These are phyloP conservation scores for Coemansia sp. DNA, from an alignment of 192 early-diverging fungal genomes.

Conservation along the genomic window DNA sequence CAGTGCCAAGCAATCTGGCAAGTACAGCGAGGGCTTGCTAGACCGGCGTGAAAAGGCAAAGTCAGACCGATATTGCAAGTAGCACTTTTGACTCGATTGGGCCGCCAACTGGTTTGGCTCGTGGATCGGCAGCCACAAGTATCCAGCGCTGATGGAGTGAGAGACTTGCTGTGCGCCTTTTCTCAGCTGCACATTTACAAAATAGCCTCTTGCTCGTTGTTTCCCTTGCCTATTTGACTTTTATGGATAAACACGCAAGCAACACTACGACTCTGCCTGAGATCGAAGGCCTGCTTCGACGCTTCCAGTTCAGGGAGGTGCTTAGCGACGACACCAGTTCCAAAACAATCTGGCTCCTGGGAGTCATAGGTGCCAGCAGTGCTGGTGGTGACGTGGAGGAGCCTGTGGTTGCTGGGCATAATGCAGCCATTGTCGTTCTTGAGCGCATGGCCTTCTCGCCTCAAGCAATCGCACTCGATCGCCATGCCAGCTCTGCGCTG, in stretches of 20 bases:
- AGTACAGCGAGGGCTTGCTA: slow-evolving; percentile 9
- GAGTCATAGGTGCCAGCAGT: slow-evolving; percentile 5
- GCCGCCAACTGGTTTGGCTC: not conserved
- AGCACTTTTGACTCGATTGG: not conserved
- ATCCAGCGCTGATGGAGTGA: not conserved
- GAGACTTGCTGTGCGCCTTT: not conserved
- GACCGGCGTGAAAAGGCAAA: slow-evolving; percentile 17
- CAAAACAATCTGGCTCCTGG: slow-evolving; percentile 49
- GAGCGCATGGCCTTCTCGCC: slow-evolving; percentile 35
- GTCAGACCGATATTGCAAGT: slow-evolving; percentile 22
- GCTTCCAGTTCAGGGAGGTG: slow-evolving; percentile 36
- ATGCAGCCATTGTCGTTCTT: slow-evolving; percentile 37
- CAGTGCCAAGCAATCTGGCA: not conserved
- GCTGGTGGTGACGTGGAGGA: not conserved
- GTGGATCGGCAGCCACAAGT: not conserved
- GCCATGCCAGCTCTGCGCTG: not conserved
- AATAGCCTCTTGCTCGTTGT: not conserved
- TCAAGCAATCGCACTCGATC: not conserved
- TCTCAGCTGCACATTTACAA: not conserved
- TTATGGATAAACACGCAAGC: not conserved
- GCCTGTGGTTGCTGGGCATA: slow-evolving; percentile 12
- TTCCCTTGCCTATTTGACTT: not conserved
- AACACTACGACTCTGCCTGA: not conserved
- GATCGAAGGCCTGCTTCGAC: slow-evolving; percentile 17
- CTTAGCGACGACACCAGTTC: slow-evolving; percentile 41